Base-by-base conservation (phyloP, 2,329 filamentous ascomycete genomes). In the Hypocrella siamensis region DNA sequence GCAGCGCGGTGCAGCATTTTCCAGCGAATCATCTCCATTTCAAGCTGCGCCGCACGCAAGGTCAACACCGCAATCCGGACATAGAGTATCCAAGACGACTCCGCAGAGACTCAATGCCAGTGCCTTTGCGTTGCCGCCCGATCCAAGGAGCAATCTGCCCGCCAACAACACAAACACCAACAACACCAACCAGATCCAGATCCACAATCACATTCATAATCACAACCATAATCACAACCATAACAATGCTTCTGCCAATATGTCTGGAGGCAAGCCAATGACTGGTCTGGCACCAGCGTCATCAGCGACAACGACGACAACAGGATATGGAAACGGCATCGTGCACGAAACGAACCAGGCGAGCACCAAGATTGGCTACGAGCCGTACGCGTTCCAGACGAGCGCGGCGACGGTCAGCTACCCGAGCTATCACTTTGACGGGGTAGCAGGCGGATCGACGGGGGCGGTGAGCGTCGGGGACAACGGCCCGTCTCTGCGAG, bases 321-420 rank as follows among this genome's bases (percentile, higher is more conserved):
- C 15, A n/a, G 28, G 19, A 15, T 30, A 28, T 26, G 40, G 40
- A 6, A 40, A 38, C 30, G 42, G 34, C 28, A 19, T 30, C 10
- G 31, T 14, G 15, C 7, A 48, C 17, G 25, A 31, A 6, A 10
- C 31, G 17, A 30, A 31, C n/a, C 26, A 31, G 1, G 7, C 31
- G 19, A 27, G 37, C 16, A 35, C 37, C 8, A 46, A 44, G 19
- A 41, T 47, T 10, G 39, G 39, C 6, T 45, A 54, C 38, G 40
- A 61, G 29, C 49, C 55, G 8, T 49, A 52, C 33, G 38, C 47
- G n/a, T 51, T 47, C n/a, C 45, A 38, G n/a, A 43, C 34, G 18
- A 40, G 32, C 17, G 34, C 40, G 0, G 30, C 40, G 1, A 21
- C 18, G 3, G 16, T 8, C n/a, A 14, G 6, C 3, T 32, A 32